Conservation (phyloP, 768 basidiomycete species). For the Lactifluus pinguis region DNA sequence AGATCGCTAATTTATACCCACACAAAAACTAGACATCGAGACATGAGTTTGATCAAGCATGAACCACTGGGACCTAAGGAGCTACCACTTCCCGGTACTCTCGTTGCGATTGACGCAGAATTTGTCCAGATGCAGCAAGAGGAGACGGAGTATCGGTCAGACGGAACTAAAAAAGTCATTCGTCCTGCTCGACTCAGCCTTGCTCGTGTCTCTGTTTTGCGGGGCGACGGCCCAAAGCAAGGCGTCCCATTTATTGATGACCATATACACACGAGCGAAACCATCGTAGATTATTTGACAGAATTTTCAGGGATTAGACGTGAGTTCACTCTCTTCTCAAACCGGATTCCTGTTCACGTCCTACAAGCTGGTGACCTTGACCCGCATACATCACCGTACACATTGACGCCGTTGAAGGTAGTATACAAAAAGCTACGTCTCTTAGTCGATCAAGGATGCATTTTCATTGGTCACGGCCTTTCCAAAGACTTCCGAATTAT, state of each 20-base stretch:
- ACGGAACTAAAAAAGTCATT: slow-evolving; percentile 88
- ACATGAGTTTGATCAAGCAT: slow-evolving; percentile 66
- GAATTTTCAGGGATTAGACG: slow-evolving; percentile 96
- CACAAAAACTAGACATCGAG: slow-evolving; percentile 52
- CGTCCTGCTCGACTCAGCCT: slow-evolving; percentile 87
- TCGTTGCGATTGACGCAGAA: slow-evolving; percentile 95
- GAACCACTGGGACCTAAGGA: slow-evolving; percentile 63
- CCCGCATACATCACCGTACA: slow-evolving; percentile 71
- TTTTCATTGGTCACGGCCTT: slow-evolving; percentile 95
- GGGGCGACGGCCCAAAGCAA: slow-evolving; percentile 73
- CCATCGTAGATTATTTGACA: slow-evolving; percentile 92
- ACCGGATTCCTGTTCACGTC: slow-evolving; percentile 6
- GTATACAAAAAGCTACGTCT: slow-evolving; percentile 96
- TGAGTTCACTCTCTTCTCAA: slow-evolving; percentile 29
- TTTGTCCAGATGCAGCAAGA: slow-evolving; percentile 99
- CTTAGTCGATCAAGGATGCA: slow-evolving; percentile 89
- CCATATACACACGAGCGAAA: slow-evolving; percentile 93
- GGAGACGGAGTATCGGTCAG: slow-evolving; percentile 90
- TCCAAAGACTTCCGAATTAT: slow-evolving; percentile 98
- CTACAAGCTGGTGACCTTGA: slow-evolving; percentile 84
- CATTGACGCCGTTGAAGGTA: slow-evolving; percentile 91
- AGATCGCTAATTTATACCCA: neutral
- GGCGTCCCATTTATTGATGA: slow-evolving; percentile 95
- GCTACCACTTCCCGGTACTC: slow-evolving; percentile 73
- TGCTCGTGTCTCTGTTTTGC: slow-evolving; percentile 88